A percentile compares a stretch with the other conserved stretches of the same genome.
These are phyloP conservation scores for Ilyonectria sp. DNA, from an alignment of 2,329 filamentous ascomycete species.

Conservation along the genomic window DNA sequence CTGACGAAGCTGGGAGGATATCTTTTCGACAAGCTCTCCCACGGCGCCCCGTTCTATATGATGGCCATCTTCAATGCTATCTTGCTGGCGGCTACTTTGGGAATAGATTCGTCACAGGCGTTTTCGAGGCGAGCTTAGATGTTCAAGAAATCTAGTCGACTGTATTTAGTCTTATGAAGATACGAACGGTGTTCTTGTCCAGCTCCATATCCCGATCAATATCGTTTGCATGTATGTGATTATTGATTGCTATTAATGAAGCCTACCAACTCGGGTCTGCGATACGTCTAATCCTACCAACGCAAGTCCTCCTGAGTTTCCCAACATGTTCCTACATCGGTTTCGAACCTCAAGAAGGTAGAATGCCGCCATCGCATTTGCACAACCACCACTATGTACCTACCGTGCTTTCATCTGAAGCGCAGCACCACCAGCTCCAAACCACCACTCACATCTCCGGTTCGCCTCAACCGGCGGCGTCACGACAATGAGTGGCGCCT, in stretches of 20 bases:
- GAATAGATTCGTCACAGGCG: slow-evolving; percentile 63
- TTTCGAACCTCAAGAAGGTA: background rate
- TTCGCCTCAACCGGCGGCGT: background rate
- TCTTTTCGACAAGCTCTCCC: slow-evolving; percentile 83
- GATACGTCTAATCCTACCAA: too few species aligned
- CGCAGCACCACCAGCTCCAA: background rate
- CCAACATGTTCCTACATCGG: background rate
- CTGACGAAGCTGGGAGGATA: slow-evolving; percentile 92
- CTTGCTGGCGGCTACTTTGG: slow-evolving; percentile 72
- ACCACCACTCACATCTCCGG: background rate
- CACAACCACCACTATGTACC: background rate
- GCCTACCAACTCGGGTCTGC: too few species aligned
- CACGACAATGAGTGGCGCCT: background rate
- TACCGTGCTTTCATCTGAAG: background rate
- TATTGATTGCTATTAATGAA: background rate
- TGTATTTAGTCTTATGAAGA: slow-evolving; percentile 33
- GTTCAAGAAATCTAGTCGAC: background rate
- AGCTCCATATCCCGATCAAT: background rate
- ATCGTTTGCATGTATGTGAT: too few species aligned
- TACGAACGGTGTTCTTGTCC: slow-evolving; percentile 27
- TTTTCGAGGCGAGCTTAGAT: slow-evolving; percentile 48
- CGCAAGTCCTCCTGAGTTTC: too few species aligned
- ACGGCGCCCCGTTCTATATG: slow-evolving; percentile 91
- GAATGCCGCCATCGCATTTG: background rate
- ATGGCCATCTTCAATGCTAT: slow-evolving; percentile 90